These are phyloP conservation scores for Colletotrichum gigasporum DNA, from an alignment of 2,329 filamentous ascomycete genomes.

Conservation along the genomic window DNA sequence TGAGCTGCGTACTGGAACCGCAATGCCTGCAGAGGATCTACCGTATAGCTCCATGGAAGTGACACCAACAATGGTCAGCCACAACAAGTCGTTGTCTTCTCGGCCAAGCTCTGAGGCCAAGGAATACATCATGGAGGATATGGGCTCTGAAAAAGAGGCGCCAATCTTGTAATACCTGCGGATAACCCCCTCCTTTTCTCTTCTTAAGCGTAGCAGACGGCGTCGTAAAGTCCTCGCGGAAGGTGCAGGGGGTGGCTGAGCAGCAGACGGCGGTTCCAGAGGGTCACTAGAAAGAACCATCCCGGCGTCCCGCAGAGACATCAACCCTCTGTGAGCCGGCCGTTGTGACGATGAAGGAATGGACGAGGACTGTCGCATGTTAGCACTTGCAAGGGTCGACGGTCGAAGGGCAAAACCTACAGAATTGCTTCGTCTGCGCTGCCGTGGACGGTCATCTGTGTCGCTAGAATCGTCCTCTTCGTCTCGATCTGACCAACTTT, in stretches of 20 bases:
- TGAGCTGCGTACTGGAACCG: conserved; percentile 64
- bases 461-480: conserved; percentile 77
- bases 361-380: conserved; percentile 64
- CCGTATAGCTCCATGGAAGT: conserved; percentile 94
- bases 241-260: conserved; percentile 67
- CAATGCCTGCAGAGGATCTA: conserved; percentile 82
- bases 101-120: conserved; percentile 93
- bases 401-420: conserved; percentile 56
- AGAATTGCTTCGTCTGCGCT: conserved; percentile 88
- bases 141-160: conserved; percentile 91
- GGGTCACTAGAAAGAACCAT: conserved; percentile 58
- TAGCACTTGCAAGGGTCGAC: conserved; percentile 19
- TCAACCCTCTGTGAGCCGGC: conserved; percentile 67
- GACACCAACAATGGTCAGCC: conserved; percentile 93
- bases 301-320: conserved; percentile 61
- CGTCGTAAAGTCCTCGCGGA: conserved; percentile 78
- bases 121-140: conserved; percentile 94
- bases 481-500: conserved; percentile 75
- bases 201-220: conserved; percentile 77
- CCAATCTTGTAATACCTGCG: conserved; percentile 87
- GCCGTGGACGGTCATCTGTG: conserved; percentile 79
- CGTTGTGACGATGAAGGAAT: conserved; percentile 72
- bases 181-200: conserved; percentile 80
- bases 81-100: conserved; percentile 95
- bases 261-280: conserved; percentile 65